phyloP scores from a whole-genome alignment of 345 rosid genomes.

The Melastoma malabathricum region DNA sequence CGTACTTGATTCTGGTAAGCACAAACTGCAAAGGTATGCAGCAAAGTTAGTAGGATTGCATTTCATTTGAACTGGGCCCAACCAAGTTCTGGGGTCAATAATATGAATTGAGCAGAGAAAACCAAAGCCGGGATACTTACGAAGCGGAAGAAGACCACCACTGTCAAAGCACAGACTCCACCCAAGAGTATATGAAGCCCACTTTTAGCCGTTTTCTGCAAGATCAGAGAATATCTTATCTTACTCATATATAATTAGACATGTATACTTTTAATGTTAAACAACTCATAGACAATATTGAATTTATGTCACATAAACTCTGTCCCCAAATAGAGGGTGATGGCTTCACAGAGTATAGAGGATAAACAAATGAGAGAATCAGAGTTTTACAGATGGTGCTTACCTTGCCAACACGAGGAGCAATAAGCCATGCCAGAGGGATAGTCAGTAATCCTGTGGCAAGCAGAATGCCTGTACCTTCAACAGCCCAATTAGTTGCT shows the following conservation, averaged over 20 bases:
- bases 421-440: conserved; percentile 90
- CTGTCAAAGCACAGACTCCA: conserved; percentile 77
- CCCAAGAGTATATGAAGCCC: conserved; percentile 91
- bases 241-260: too few species aligned
- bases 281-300: too few species aligned
- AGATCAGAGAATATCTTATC: conserved; percentile 1
- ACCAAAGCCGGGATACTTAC: conserved; percentile 30
- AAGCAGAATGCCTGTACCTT: conserved; percentile 88
- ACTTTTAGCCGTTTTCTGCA: conserved; percentile 81
- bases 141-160: conserved; percentile 87
- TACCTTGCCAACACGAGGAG: conserved; percentile 98
- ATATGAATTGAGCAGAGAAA: neutral
- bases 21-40: conserved; percentile 48
- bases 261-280: too few species aligned
- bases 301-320: too few species aligned
- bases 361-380: too few species aligned
- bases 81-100: neutral
- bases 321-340: too few species aligned
- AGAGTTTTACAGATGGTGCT: neutral
- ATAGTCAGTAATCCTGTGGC: conserved; percentile 87
- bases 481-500: conserved; percentile 91
- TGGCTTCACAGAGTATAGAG: too few species aligned
- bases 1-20: conserved; percentile 88
- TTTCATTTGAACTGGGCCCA: neutral
- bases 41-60: neutral